A percentile compares a stretch with the other conserved stretches of the same genome.
Evolutionary conservation across 257 asterid genomes (phyloP).

Genomic region (Gentiana dahurica): DNA sequence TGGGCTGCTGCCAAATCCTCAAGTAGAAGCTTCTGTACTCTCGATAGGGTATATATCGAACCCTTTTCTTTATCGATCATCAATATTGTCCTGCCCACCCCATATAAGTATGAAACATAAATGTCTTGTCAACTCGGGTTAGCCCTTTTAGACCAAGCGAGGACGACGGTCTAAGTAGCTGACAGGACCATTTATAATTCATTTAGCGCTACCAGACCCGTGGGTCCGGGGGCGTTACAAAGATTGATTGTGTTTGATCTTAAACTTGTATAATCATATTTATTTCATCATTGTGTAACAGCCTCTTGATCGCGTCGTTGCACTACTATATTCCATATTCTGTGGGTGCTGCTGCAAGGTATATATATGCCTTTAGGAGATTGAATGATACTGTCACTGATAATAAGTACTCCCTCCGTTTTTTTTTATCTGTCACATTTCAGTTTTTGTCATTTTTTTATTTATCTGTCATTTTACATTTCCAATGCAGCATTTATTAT

Average conservation of each 20-base stretch:
- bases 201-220: background rate
- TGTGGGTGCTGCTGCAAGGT: conserved; percentile 61
- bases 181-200: background rate
- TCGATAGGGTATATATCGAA: conserved; percentile 30
- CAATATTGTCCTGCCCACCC: no score
- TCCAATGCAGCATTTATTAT: no score
- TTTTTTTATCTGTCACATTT: no score
- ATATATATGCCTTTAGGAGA: background rate
- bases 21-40: conserved; percentile 47
- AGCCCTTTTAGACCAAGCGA: no score
- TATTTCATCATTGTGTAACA: conserved; percentile 10
- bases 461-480: no score
- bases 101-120: no score
- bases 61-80: background rate
- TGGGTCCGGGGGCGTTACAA: background rate
- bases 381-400: no score
- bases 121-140: no score
- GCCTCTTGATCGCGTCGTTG: conserved; percentile 38
- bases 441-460: no score
- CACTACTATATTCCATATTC: conserved; percentile 54
- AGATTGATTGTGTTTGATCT: background rate
- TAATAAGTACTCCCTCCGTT: no score
- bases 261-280: background rate
- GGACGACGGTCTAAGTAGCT: no score
- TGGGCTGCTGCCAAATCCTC: conserved; percentile 55